phyloP scores from a whole-genome alignment of 192 early-diverging fungal genomes.

The Umbelopsis sp. region DNA sequence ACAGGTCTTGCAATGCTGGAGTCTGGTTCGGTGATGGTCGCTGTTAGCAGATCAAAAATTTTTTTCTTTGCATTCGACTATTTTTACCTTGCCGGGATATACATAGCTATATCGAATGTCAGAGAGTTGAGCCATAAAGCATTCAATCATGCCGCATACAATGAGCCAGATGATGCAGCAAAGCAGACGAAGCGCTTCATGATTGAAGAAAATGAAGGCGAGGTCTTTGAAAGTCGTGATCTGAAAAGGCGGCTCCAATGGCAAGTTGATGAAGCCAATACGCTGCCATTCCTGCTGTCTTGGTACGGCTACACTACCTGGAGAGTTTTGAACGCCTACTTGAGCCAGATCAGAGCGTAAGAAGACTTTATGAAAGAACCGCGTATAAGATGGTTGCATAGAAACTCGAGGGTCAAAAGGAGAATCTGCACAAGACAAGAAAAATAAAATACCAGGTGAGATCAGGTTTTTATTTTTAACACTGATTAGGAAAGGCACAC shows the following conservation, averaged over 20 bases:
- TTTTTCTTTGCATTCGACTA: not conserved
- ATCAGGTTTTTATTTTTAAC: not conserved
- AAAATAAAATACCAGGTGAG: not conserved
- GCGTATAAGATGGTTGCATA: not conserved
- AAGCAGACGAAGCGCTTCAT: slow-evolving; percentile 25
- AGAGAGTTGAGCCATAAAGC: slow-evolving; percentile 27
- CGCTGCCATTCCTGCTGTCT: slow-evolving; percentile 16
- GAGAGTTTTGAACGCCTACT: not conserved
- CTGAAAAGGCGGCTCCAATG: slow-evolving; percentile 20
- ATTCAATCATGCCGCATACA: slow-evolving; percentile 27
- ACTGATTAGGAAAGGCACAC: not conserved
- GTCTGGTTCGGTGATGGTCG: slow-evolving; percentile 1
- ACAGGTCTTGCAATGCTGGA: slow-evolving; percentile 46
- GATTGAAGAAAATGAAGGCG: slow-evolving; percentile 27
- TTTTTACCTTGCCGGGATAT: slow-evolving; percentile 15
- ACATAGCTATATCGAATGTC: slow-evolving; percentile 31
- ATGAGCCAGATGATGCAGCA: slow-evolving; percentile 15
- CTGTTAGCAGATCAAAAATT: not conserved
- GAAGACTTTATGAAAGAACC: not conserved
- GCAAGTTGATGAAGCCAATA: slow-evolving; percentile 21
- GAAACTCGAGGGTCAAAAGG: not conserved
- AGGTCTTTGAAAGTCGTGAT: slow-evolving; percentile 21
- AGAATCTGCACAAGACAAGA: not conserved
- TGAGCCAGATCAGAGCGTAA: not conserved
- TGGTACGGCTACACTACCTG: not conserved